Percentiles rank a stretch among this genome's conserved stretches.
These are phyloP conservation scores for Aureobasidium lini DNA, from an alignment of 2,329 filamentous ascomycete species.

Conservation along the genomic window DNA sequence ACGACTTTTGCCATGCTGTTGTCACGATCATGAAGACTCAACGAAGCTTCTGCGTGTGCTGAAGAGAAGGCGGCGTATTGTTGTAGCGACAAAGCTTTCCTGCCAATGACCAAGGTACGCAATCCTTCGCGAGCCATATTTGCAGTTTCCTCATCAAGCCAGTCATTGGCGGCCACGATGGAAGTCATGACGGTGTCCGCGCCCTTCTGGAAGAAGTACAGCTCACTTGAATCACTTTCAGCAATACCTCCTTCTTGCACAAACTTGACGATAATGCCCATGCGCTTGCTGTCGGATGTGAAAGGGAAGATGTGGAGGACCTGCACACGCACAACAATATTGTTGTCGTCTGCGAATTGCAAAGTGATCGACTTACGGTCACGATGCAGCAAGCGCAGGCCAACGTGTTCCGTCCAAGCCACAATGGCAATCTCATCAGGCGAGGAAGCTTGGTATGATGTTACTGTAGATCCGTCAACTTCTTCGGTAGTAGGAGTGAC, in stretches of 20 bases:
- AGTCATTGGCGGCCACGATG: conserved; percentile 93
- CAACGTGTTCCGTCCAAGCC: conserved; percentile 87
- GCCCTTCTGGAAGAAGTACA: conserved; percentile 98
- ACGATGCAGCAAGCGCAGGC: conserved; percentile 72
- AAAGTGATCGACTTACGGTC: conserved; percentile 82
- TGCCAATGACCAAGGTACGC: conserved; percentile 88
- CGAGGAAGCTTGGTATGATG: conserved; percentile 91
- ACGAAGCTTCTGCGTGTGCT: conserved; percentile 69
- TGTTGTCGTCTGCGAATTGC: conserved; percentile 65
- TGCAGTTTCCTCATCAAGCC: conserved; percentile 97
- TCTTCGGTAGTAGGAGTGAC: conserved; percentile 88
- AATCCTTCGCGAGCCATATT: conserved; percentile 98
- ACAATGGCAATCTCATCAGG: conserved; percentile 98
- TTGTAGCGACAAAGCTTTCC: conserved; percentile 70
- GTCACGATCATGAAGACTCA: conserved; percentile 75
- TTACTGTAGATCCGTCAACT: conserved; percentile 66
- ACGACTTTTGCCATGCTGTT: conserved; percentile 73
- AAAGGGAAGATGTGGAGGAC: conserved; percentile 96
- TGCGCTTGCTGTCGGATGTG: conserved; percentile 93
- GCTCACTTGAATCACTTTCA: conserved; percentile 54
- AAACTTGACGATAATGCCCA: conserved; percentile 95
- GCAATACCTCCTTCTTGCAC: conserved; percentile 30
- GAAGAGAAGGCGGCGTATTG: conserved; percentile 75
- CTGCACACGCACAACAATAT: conserved; percentile 70
- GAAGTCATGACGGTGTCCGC: conserved; percentile 97